Evolutionary conservation across 371 early-diverging fungal species (phyloP), one percentile per base, ranked within the genome.

Genomic region (Lichtheimia hyalospora): DNA sequence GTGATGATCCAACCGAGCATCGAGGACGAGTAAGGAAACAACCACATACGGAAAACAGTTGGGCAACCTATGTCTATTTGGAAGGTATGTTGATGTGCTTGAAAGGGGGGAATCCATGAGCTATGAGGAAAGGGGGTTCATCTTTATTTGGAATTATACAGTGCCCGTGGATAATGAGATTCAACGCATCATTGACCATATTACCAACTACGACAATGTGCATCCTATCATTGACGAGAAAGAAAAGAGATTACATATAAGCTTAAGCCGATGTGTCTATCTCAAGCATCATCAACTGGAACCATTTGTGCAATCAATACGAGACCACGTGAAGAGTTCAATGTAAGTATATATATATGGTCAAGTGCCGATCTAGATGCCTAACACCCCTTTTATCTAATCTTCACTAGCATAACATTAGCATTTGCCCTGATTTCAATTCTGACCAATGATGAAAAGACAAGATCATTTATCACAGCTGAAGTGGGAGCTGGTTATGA

Each of bases 401-500:
- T 34, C 34, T 34, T 34, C 3, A n/a, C 27, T 28, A 58, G 67
- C 14, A 71, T 73, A 21, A n/a, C 41, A 3, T 49, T 77, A 0
- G 59, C 77, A 4, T 81, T 81, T 72, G 75, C 81, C 3, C 69
- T 71, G 49, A 14, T 68, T 5, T 55, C 75, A 5, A 49, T 61
- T 2, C 42, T 81, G 13, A 72, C 71, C 1, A 81, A 77, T 54
- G 81, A 81, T 16, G 72, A 71, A 40, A 62, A 66, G 15, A 77
- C 77, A 20, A 52, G 77, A n/a, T 71, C 77, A 0, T 81, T 81
- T 58, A 20, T 75, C 3, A 46, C 77, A 1, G 58, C 68, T 4
- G 81, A 81, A 58, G 63, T 81, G 14, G 81, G 81, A 13, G 48
- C 60, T 5, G 81, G 81, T 1, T 77, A 81, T 46, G 67, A 70